A percentile compares a stretch with the other conserved stretches of the same genome.
phyloP scores from a whole-genome alignment of 176 grass and related monocot species.

The Cenchrus fungigraminus region DNA sequence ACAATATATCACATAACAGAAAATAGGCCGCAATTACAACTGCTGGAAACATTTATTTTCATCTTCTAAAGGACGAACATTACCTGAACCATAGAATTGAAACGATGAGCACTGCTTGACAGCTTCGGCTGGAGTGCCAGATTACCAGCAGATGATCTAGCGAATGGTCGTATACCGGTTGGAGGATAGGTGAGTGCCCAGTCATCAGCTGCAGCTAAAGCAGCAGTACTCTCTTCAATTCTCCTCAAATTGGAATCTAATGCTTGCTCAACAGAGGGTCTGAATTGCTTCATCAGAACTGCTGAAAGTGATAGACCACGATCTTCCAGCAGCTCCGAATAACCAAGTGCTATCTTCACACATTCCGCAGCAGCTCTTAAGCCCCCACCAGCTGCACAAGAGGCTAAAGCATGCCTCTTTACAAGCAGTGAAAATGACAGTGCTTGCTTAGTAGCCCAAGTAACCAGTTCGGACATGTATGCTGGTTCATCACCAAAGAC shows the following conservation, averaged over 20 bases:
- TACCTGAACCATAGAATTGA: slow-evolving; percentile 98
- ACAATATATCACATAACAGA: not conserved
- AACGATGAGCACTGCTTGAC: slow-evolving; percentile 86
- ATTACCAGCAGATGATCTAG: slow-evolving; percentile 62
- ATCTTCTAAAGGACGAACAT: slow-evolving; percentile 22
- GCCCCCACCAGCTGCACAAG: slow-evolving; percentile 80
- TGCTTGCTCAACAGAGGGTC: slow-evolving; percentile 83
- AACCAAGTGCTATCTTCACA: slow-evolving; percentile 81
- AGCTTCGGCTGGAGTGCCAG: slow-evolving; percentile 74
- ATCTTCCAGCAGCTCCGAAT: slow-evolving; percentile 83
- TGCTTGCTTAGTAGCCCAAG: slow-evolving; percentile 77
- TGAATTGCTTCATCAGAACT: slow-evolving; percentile 82
- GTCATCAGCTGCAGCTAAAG: slow-evolving; percentile 89
- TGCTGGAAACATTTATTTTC: slow-evolving; percentile 23
- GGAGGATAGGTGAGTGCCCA: slow-evolving; percentile 83
- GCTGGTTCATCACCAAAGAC: slow-evolving; percentile 84
- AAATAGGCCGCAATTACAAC: not conserved
- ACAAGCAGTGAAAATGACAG: slow-evolving; percentile 74
- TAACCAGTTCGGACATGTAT: slow-evolving; percentile 82
- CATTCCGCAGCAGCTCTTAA: slow-evolving; percentile 81
- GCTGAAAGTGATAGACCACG: slow-evolving; percentile 82
- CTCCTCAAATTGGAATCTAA: slow-evolving; percentile 87
- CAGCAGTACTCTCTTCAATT: slow-evolving; percentile 88
- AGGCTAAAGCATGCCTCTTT: slow-evolving; percentile 81
- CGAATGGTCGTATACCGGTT: slow-evolving; percentile 53